These are phyloP conservation scores for Catharanthus roseus DNA, from an alignment of 257 asterid genomes.

Conservation along the genomic window DNA sequence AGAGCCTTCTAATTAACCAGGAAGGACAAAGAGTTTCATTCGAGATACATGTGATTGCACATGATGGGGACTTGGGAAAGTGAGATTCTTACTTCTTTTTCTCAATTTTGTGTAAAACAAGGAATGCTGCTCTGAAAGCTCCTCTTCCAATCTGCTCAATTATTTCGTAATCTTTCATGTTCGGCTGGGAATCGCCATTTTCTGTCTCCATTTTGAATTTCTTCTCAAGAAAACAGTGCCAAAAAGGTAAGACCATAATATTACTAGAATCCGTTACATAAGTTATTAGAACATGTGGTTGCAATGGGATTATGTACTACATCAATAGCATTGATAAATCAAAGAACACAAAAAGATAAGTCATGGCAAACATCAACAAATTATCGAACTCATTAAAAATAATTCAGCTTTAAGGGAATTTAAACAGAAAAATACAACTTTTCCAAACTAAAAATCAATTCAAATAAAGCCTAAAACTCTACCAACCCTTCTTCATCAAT, in stretches of 20 bases:
- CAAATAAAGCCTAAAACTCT: too few relatives aligned
- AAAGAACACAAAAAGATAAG: too few relatives aligned
- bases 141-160: conserved; percentile 92
- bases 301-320: too few relatives aligned
- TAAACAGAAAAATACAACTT: too few relatives aligned
- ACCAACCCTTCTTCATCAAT: too few relatives aligned
- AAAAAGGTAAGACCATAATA: conserved; percentile 11
- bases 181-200: conserved; percentile 42
- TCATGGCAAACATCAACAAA: too few relatives aligned
- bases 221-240: conserved; percentile 8
- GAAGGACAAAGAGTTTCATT: background rate
- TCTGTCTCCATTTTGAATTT: conserved; percentile 55
- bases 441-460: too few relatives aligned
- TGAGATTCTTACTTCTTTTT: conserved; percentile 50
- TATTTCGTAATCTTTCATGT: conserved; percentile 73
- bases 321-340: too few relatives aligned
- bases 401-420: too few relatives aligned
- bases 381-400: too few relatives aligned
- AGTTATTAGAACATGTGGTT: too few relatives aligned
- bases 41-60: conserved; percentile 9
- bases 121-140: conserved; percentile 72
- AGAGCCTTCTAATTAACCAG: background rate
- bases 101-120: conserved; percentile 67
- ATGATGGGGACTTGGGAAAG: conserved; percentile 2
- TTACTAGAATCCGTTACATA: too few relatives aligned